Base-by-base conservation (phyloP, 2,329 filamentous ascomycete species). In the Kalaharituber pfeilii region DNA sequence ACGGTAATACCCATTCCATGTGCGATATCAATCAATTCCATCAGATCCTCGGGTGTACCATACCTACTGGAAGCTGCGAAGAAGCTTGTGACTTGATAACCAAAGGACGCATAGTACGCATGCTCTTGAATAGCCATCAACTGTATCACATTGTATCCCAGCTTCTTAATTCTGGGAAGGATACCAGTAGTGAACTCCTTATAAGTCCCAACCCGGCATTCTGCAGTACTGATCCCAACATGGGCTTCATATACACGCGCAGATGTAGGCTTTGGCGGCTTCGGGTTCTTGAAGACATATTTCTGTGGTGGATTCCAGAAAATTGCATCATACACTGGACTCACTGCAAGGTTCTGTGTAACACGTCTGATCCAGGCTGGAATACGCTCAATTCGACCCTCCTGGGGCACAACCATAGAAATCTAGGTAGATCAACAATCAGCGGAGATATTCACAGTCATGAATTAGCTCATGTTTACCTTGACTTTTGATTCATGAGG, bases 101-200 rank as follows among this genome's bases (percentile, higher is more conserved):
- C 91, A 65, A 98, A 98, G 66, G 89, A 96, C 64, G 91, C 91
- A 68, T 98, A 98, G 74, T 98, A 98, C 50, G 91, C 91, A 70
- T 98, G 91, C 67, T 98, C 91, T 89, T 98, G 98, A 66, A 98
- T 76, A 47, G 91, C 91, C 91, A 98, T 98, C 60, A 98, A 75
- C 68, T 98, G 91, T 62, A 98, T 96, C 53, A 88, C 84, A 67
- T 98, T 96, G 73, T 98, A 98, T 39, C 89, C 91, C 44, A 96
- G 74, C 60, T 80, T 73, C 66, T 88, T 82, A 71, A 98, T 96
- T 55, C 89, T 79, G 15, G 89, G 88, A 6, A 98, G 77, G 76
- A 94, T 87, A 68, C 85, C 86, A 65, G 81, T 75, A 2, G 89
- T 96, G 68, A 98, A 98, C 70, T 98, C 88, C 69, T 95, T 94